phyloP scores from a whole-genome alignment of 176 grass and related monocot genomes.

The Oryza officinalis region DNA sequence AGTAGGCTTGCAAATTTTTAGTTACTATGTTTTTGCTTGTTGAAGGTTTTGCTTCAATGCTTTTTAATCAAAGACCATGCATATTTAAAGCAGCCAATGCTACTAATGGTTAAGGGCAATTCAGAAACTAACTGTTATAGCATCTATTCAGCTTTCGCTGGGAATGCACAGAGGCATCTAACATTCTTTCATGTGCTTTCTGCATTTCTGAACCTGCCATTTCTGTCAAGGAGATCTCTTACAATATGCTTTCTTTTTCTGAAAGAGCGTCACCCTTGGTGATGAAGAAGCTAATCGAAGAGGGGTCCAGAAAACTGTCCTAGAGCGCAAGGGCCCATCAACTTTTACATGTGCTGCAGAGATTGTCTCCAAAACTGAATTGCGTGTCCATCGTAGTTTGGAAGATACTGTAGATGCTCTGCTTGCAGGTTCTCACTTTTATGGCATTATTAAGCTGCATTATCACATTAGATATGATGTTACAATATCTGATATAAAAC shows the following conservation, averaged over 20 bases:
- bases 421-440: slow-evolving; percentile 69
- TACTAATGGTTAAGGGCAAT: neutral
- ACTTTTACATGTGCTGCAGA: slow-evolving; percentile 90
- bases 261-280: slow-evolving; percentile 83
- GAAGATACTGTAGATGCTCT: slow-evolving; percentile 85
- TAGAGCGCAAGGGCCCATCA: slow-evolving; percentile 79
- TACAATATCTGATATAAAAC: neutral
- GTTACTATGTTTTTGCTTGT: neutral
- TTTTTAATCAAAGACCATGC: neutral
- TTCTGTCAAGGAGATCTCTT: slow-evolving; percentile 14
- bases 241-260: slow-evolving; percentile 24
- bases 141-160: neutral
- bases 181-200: neutral
- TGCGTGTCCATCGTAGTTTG: slow-evolving; percentile 65
- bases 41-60: neutral
- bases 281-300: slow-evolving; percentile 89
- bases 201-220: neutral
- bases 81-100: neutral
- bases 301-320: slow-evolving; percentile 86
- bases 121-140: neutral
- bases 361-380: slow-evolving; percentile 89
- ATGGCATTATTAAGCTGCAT: slow-evolving; percentile 21
- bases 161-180: neutral
- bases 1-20: neutral
- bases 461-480: slow-evolving; percentile 11